Evolutionary conservation across 352 stramenopile genomes (phyloP), one percentile per base, ranked within the genome.

Genomic region (Halophytophthora polymorphica): DNA sequence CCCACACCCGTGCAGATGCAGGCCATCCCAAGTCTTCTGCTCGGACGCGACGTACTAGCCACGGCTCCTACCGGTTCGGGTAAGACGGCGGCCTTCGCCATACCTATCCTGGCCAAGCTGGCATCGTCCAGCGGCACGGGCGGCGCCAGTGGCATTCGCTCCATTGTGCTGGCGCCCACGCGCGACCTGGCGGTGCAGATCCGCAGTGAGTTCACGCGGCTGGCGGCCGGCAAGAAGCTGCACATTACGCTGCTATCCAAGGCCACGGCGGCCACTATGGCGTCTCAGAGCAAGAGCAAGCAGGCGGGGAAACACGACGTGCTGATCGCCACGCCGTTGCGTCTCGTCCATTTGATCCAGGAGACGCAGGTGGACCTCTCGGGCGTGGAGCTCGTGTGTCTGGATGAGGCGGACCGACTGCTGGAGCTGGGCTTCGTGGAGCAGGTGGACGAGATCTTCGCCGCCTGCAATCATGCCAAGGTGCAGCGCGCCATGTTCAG

Each of bases 1-100:
- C 98, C 98, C 2, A 99, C 97, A 38, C 79, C 97, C 3, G 98
- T 99, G 60, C 98, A 99, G 71, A 99, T 99, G 97, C 92, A 98
- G 66, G 80, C 90, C 17, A 96, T 98, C 44, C 94, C 95, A 29
- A 83, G 82, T 35, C 57, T 98, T 48, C 55, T 98, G 8, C 69
- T 80, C 13, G 73, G 80, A 36, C 83, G 90, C 44, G 97, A 99
- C 70, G 73, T 99, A 38, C 80, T 99, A 22, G 97, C 86, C 6
- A 96, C 89, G 21, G 97, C 97, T 10, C 96, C 97, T 7, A 99
- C 97, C 21, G 96, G 96, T 31, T 98, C 86, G 1, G 96, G 97
- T 60, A 99, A 99, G 66, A 99, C 96, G 14, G 97, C 96, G 46
- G 95, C 95, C 7, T 99, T 99, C 66, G 81, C 98, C 18, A 87